A percentile compares a stretch with the other conserved stretches of the same genome.
These are phyloP conservation scores for Beauveria australis DNA, from an alignment of 2,329 filamentous ascomycete genomes.

Conservation along the genomic window DNA sequence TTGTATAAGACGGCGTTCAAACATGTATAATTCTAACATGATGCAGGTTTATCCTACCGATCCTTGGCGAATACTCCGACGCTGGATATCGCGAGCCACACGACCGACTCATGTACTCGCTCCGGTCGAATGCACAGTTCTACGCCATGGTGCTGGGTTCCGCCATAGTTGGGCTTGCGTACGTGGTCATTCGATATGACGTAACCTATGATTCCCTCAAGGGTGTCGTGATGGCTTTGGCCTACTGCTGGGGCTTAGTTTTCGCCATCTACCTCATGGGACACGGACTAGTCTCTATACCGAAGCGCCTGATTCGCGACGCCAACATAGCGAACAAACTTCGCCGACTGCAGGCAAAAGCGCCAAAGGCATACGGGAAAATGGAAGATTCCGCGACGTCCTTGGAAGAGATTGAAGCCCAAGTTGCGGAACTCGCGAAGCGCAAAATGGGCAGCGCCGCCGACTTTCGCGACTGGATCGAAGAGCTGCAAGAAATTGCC, in stretches of 20 bases:
- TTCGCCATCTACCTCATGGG: slow-evolving; percentile 97
- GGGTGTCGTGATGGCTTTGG: slow-evolving; percentile 80
- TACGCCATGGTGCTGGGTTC: slow-evolving; percentile 70
- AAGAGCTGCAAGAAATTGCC: slow-evolving; percentile 76
- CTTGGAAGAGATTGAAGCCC: slow-evolving; percentile 72
- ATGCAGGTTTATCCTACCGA: slow-evolving; percentile 74
- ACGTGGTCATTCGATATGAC: slow-evolving; percentile 73
- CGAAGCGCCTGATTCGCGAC: slow-evolving; percentile 69
- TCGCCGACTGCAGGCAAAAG: slow-evolving; percentile 66
- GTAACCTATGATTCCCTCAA: slow-evolving; percentile 68
- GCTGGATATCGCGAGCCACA: slow-evolving; percentile 84
- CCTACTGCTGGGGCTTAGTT: slow-evolving; percentile 87
- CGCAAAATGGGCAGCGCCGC: slow-evolving; percentile 71
- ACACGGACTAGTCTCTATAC: slow-evolving; percentile 87
- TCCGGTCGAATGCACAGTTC: slow-evolving; percentile 82
- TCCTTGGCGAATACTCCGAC: slow-evolving; percentile 91
- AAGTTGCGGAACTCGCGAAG: slow-evolving; percentile 69
- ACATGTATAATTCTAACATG: slow-evolving; percentile 10
- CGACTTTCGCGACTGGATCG: slow-evolving; percentile 88
- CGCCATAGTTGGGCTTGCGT: slow-evolving; percentile 65
- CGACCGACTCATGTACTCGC: slow-evolving; percentile 72
- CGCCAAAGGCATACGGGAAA: slow-evolving; percentile 76
- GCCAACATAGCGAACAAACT: slow-evolving; percentile 69
- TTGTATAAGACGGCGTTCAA: slow-evolving; percentile 20
- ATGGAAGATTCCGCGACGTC: slow-evolving; percentile 76